phyloP scores from a whole-genome alignment of 2,329 filamentous ascomycete genomes.

The Colletotrichum viniferum region DNA sequence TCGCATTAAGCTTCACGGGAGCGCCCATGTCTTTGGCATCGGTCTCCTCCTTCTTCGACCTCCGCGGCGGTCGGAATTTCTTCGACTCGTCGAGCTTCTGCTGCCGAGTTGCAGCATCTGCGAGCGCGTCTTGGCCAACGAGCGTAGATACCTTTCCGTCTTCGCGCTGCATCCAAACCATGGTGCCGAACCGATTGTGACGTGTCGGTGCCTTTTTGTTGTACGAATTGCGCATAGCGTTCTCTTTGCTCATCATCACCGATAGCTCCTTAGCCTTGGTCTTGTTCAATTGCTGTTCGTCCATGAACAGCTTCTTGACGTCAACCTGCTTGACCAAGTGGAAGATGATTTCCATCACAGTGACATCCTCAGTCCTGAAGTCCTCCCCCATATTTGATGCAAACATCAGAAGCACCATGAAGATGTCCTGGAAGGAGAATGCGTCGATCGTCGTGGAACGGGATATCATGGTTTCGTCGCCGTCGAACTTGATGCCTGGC shows the following conservation, averaged over 20 bases:
- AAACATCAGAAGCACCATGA: conserved; percentile 82
- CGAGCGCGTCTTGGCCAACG: conserved; percentile 85
- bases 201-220: conserved; percentile 80
- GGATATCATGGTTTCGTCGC: conserved; percentile 89
- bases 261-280: conserved; percentile 76
- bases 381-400: conserved; percentile 94
- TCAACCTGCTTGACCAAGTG: conserved; percentile 91
- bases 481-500: conserved; percentile 74
- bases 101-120: conserved; percentile 73
- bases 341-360: conserved; percentile 91
- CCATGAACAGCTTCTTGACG: conserved; percentile 82
- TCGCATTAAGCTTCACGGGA: conserved; percentile 69
- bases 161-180: conserved; percentile 93
- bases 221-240: conserved; percentile 78
- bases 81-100: conserved; percentile 91
- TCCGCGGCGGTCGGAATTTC: conserved; percentile 83
- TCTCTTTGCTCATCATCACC: conserved; percentile 79
- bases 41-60: conserved; percentile 63
- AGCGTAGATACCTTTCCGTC: conserved; percentile 85
- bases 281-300: conserved; percentile 71
- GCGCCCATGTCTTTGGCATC: conserved; percentile 78
- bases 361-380: conserved; percentile 85
- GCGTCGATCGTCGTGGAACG: conserved; percentile 87
- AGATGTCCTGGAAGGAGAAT: conserved; percentile 89
- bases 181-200: conserved; percentile 94